A percentile compares a stretch with the other conserved stretches of the same genome.
phyloP scores from a whole-genome alignment of 2,329 filamentous ascomycete species.

The Phaeosphaeriaceae sp. region DNA sequence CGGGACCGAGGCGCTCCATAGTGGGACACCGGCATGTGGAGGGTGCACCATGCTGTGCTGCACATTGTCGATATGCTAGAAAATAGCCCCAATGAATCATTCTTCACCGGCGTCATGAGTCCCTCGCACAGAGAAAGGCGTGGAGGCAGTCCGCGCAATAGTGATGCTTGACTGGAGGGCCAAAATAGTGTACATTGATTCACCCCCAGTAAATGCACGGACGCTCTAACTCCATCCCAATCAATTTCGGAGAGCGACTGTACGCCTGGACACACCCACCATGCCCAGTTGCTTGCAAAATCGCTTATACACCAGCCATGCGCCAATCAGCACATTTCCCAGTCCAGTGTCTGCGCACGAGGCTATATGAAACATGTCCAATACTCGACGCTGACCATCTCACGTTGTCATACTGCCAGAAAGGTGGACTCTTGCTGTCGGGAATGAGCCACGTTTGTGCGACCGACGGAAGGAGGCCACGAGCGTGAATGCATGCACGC shows the following conservation, averaged over 20 bases:
- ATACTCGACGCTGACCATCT: constrained; percentile 22
- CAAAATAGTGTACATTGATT: constrained; percentile 17
- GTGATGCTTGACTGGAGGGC: constrained; percentile 6
- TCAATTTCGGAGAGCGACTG: constrained; percentile 27
- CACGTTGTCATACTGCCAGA: constrained; percentile 15
- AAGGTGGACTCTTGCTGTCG: constrained; percentile 19
- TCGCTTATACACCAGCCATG: constrained; percentile 9
- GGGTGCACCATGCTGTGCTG: constrained; percentile 2
- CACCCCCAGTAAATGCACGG: constrained; percentile 12
- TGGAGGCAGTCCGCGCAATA: constrained; percentile 2
- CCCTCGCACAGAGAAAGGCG: not conserved
- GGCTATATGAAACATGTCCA: constrained; percentile 16
- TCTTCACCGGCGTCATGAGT: constrained; percentile 8
- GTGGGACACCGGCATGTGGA: constrained; percentile 20
- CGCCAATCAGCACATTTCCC: constrained; percentile 11
- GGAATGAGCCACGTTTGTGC: constrained; percentile 32
- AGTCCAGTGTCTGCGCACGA: constrained; percentile 12
- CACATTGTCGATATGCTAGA: not conserved
- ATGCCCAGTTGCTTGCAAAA: constrained; percentile 5
- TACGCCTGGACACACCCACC: constrained; percentile 9
- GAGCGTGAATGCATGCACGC: constrained; percentile 18
- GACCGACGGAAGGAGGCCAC: constrained; percentile 24
- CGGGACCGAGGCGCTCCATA: constrained; percentile 12
- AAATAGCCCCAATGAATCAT: not conserved
- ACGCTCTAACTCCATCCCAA: constrained; percentile 11